Evolutionary conservation across 2,329 filamentous ascomycete genomes (phyloP), one percentile per base, ranked within the genome.

Genomic region (Ceratocystis alfenasii): DNA sequence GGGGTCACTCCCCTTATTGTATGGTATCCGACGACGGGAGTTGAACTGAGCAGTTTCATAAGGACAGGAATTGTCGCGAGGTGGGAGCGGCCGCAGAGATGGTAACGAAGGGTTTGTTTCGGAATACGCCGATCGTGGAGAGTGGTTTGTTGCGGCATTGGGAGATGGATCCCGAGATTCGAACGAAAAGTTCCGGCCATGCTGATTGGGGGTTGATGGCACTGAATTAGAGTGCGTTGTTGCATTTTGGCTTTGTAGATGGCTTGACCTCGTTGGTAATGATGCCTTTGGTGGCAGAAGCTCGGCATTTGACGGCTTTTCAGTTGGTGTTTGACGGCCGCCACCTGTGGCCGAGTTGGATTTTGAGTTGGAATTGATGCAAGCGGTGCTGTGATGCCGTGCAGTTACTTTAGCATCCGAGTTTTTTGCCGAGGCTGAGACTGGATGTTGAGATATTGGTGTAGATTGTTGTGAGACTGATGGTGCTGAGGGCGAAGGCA

Each of bases 131-230:
- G 93, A 96, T 68, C 89, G 87, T 48, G 93, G 94, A 15, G 93
- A 96, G 70, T 92, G 89, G 74, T 86, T 90, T 69, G 84, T 85
- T 62, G 84, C 80, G 64, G 86, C 85, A 70, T 83, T 88, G 46
- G 93, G 92, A 17, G 92, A 96, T 8, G 90, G 92, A 68, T 84
- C 82, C 69, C 82, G 83, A 61, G 91, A 94, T 73, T 86, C 85
- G 71, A 88, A 89, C 1, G 88, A 88, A 72, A 94, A 88, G 71
- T 92, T 87, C 67, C 90, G 86, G 70, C 91, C 85, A 75, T 89
- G 88, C 74, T 96, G 92, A 72, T 93, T 89, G 7, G 93, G 94
- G 2, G 93, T 97, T 0, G 93, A 95, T 0, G 93, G 93, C 62
- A 96, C 89, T 7, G 93, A 97, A 74, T 83, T 95, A 28, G 93